These are phyloP conservation scores for Simplicillium sp. DNA, from an alignment of 2,329 filamentous ascomycete genomes.

Conservation along the genomic window DNA sequence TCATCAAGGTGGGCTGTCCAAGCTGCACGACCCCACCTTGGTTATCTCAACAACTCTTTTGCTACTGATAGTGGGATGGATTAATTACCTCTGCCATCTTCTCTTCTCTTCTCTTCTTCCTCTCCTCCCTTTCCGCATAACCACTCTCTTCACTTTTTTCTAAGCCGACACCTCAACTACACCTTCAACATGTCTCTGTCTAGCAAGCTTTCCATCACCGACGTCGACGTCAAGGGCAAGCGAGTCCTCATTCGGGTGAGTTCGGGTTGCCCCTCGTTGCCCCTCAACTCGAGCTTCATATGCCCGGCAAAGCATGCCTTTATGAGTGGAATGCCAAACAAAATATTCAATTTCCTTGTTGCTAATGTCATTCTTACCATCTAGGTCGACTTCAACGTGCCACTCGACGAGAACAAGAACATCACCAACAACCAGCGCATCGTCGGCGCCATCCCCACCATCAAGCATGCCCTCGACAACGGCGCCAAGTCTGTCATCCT, in stretches of 20 bases:
- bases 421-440: conserved; percentile 99
- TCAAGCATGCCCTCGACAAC: conserved; percentile 86
- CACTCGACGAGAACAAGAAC: conserved; percentile 84
- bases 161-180: conserved; percentile 13
- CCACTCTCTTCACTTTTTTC: conserved; percentile 5
- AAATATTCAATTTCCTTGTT: too few species aligned
- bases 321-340: too few species aligned
- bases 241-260: conserved; percentile 92
- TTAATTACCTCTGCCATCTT: neutral
- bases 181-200: conserved; percentile 78
- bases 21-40: neutral
- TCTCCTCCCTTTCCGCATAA: neutral
- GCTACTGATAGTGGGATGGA: neutral
- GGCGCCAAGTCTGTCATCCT: conserved; percentile 88
- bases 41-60: neutral
- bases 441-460: conserved; percentile 86
- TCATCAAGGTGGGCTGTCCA: too few species aligned
- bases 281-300: too few species aligned
- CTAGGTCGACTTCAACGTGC: conserved; percentile 99
- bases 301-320: too few species aligned
- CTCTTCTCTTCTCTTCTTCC: neutral
- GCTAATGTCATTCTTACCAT: neutral
- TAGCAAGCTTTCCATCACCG: conserved; percentile 94
- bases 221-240: conserved; percentile 97
- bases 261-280: conserved; percentile 17